Conservation (phyloP, 2,329 filamentous ascomycete species). For the Diaporthe aspalathi region DNA sequence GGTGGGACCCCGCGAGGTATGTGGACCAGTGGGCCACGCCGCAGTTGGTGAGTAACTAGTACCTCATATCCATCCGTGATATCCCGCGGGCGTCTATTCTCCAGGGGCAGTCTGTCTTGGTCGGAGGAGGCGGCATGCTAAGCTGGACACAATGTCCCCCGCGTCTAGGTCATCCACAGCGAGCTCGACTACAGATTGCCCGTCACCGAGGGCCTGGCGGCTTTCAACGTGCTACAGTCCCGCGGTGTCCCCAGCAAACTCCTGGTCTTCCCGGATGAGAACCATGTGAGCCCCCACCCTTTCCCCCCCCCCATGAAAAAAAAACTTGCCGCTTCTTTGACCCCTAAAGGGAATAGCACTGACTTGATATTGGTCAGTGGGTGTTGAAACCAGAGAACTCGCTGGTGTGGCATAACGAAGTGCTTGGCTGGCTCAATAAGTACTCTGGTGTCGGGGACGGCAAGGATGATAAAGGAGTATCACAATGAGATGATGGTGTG, state of each 20-base stretch:
- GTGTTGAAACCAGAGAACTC: conserved; percentile 76
- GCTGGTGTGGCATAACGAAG: conserved; percentile 74
- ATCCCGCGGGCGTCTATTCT: no score
- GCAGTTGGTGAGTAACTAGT: conserved; percentile 71
- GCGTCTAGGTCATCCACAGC: conserved; percentile 70
- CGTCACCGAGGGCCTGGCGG: conserved; percentile 67
- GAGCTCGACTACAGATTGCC: conserved; percentile 72
- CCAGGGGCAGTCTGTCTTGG: neutral
- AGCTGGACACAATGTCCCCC: neutral
- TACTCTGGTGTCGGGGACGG: conserved; percentile 49
- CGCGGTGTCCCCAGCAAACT: conserved; percentile 76
- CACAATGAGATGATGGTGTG: neutral
- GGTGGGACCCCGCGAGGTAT: conserved; percentile 75
- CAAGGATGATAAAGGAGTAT: neutral
- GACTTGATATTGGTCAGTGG: conserved; percentile 52
- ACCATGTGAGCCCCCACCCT: conserved; percentile 60
- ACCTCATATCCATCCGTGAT: no score
- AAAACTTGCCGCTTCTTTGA: no score
- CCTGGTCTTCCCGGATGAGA: conserved; percentile 79
- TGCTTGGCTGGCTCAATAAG: conserved; percentile 75
- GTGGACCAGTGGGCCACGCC: conserved; percentile 84
- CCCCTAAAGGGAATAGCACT: no score
- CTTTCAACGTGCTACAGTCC: conserved; percentile 78
- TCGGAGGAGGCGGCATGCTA: neutral
- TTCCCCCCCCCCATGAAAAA: no score